Percentiles rank a stretch among this genome's conserved stretches.
Conservation (phyloP, 768 basidiomycete genomes). For the Gymnopilus junonius region DNA sequence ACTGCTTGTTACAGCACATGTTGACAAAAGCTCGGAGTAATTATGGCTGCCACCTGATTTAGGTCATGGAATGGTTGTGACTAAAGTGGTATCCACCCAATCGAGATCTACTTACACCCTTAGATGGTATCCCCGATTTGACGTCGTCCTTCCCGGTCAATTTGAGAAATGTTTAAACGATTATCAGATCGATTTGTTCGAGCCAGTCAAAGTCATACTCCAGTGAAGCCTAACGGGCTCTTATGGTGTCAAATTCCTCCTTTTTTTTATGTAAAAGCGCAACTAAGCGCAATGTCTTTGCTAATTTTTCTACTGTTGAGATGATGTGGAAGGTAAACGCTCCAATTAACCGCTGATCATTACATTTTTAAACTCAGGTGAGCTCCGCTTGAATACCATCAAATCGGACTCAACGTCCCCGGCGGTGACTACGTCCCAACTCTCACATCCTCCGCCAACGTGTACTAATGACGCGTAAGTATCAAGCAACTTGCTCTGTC, state of each 20-base stretch:
- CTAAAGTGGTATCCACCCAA: slow-evolving; percentile 11
- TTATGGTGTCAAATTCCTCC: background rate
- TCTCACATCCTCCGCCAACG: slow-evolving; percentile 6
- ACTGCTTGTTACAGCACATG: slow-evolving; percentile 16
- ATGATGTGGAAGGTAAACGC: background rate
- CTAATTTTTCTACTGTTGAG: background rate
- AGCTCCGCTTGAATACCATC: slow-evolving; percentile 25
- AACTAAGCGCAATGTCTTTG: background rate
- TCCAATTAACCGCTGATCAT: background rate
- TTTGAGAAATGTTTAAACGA: background rate
- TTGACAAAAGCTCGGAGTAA: slow-evolving; percentile 37
- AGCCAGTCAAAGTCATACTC: background rate
- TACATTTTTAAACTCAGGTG: slow-evolving; percentile 24
- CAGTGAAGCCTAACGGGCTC: background rate
- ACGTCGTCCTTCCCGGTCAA: slow-evolving; percentile 17
- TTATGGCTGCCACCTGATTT: slow-evolving; percentile 38
- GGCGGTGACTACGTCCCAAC: background rate
- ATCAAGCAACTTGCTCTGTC: slow-evolving; percentile 4
- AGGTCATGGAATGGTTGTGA: slow-evolving; percentile 22
- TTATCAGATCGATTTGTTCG: background rate
- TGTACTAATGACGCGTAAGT: slow-evolving; percentile 59
- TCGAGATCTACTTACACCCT: slow-evolving; percentile 16
- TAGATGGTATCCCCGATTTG: slow-evolving; percentile 16
- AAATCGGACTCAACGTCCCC: slow-evolving; percentile 1
- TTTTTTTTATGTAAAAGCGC: too few relatives aligned